Evolutionary conservation across 768 basidiomycete species (phyloP).

Genomic region (Kwoniella sp.): DNA sequence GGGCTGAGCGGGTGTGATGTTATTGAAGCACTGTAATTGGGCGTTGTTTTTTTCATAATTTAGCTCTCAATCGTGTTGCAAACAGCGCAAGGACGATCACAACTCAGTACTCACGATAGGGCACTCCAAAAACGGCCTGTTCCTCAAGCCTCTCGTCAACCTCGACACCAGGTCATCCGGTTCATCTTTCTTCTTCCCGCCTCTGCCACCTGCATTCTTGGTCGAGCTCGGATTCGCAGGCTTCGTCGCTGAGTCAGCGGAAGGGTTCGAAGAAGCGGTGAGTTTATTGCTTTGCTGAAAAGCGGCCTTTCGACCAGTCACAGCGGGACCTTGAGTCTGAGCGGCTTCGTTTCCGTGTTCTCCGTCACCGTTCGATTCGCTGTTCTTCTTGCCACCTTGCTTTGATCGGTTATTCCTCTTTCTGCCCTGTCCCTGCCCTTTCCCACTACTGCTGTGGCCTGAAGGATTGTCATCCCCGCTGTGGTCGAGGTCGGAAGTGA

Average conservation of each 20-base stretch:
- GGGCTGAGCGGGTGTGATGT: constrained; percentile 74
- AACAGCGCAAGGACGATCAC: background rate
- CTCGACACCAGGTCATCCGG: constrained; percentile 49
- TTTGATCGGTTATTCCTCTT: background rate
- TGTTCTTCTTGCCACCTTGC: constrained; percentile 4
- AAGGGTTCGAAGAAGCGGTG: background rate
- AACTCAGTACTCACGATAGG: constrained; percentile 43
- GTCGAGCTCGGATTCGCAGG: background rate
- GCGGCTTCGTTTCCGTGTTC: background rate
- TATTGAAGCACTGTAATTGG: constrained; percentile 66
- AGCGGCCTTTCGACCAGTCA: constrained; percentile 37
- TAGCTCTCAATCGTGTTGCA: background rate
- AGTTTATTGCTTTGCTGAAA: constrained; percentile 41
- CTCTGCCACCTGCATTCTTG: constrained; percentile 3
- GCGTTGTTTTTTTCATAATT: background rate
- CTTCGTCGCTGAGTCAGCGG: background rate
- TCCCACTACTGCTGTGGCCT: background rate
- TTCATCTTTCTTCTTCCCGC: constrained; percentile 36
- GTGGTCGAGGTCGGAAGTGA: constrained; percentile 3
- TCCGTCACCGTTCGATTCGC: background rate
- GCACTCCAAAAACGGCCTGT: constrained; percentile 49
- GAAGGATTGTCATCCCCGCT: background rate
- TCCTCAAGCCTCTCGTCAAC: constrained; percentile 42
- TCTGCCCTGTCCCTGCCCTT: too few relatives aligned
- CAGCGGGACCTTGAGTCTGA: background rate